Evolutionary conservation across 106 monocot genomes (phyloP).

Genomic region (Phalaenopsis equestris): DNA sequence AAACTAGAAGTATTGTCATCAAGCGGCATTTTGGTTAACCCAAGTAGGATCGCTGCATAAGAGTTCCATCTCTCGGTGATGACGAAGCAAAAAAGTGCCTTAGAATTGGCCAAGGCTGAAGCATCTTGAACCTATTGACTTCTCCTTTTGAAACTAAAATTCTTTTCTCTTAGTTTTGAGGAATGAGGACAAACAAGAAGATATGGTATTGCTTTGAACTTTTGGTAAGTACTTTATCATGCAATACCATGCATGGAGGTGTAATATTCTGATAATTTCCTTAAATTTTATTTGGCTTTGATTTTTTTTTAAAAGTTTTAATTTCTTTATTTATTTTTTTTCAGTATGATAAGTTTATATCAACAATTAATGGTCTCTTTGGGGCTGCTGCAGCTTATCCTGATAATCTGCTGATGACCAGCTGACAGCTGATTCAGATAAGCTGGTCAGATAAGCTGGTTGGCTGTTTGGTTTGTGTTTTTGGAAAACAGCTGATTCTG

Average conservation of each 20-base stretch:
- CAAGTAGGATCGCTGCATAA: background rate
- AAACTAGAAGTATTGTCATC: background rate
- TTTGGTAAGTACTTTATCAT: background rate
- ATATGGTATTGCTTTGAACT: background rate
- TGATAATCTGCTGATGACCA: too few relatives aligned
- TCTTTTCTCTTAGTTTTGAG: background rate
- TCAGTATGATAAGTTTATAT: background rate
- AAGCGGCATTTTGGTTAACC: background rate
- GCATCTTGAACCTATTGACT: background rate
- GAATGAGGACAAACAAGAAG: background rate
- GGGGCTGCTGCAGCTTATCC: too few relatives aligned
- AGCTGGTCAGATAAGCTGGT: too few relatives aligned
- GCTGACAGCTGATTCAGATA: too few relatives aligned
- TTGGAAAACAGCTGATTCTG: too few relatives aligned
- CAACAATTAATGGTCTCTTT: background rate
- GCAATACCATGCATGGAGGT: background rate
- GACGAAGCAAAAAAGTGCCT: background rate
- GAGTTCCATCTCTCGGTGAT: background rate
- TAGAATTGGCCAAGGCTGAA: background rate
- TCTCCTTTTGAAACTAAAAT: background rate
- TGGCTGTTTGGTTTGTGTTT: too few relatives aligned
- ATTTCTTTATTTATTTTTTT: background rate
- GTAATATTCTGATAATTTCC: background rate
- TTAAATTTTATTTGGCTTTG: background rate
- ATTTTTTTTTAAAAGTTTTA: background rate